Conservation (phyloP, 257 asterid species). For the Penstemon newberryi region DNA sequence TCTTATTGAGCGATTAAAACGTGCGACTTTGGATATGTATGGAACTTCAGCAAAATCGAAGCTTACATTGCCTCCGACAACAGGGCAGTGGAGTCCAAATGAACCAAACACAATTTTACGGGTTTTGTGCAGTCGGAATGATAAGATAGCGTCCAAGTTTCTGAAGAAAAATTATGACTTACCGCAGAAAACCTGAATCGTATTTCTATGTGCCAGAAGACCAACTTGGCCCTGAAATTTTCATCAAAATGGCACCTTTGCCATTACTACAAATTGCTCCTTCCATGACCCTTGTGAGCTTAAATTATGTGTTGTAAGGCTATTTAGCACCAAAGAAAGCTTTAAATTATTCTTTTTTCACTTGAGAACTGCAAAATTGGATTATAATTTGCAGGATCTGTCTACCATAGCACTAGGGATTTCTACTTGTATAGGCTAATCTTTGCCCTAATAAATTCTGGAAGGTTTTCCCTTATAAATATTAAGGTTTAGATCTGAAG, state of each 20-base stretch:
- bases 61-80: constrained; percentile 69
- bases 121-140: constrained; percentile 74
- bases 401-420: not conserved
- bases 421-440: not conserved
- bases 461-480: not conserved
- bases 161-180: constrained; percentile 64
- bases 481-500: too few relatives aligned
- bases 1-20: constrained; percentile 58
- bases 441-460: not conserved
- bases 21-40: constrained; percentile 27
- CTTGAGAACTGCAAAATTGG: not conserved
- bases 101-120: constrained; percentile 75
- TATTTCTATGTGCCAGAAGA: not conserved
- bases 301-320: not conserved
- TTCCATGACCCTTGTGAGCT: not conserved
- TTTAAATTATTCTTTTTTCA: not conserved
- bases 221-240: not conserved
- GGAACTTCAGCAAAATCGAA: constrained; percentile 46
- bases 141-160: constrained; percentile 67
- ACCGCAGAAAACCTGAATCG: constrained; percentile 46
- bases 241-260: too few relatives aligned
- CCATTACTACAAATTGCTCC: not conserved
- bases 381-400: not conserved
- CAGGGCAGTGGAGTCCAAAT: constrained; percentile 71
- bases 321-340: not conserved